phyloP scores from a whole-genome alignment of 2,329 filamentous ascomycete genomes.

The Sporothrix humicola region DNA sequence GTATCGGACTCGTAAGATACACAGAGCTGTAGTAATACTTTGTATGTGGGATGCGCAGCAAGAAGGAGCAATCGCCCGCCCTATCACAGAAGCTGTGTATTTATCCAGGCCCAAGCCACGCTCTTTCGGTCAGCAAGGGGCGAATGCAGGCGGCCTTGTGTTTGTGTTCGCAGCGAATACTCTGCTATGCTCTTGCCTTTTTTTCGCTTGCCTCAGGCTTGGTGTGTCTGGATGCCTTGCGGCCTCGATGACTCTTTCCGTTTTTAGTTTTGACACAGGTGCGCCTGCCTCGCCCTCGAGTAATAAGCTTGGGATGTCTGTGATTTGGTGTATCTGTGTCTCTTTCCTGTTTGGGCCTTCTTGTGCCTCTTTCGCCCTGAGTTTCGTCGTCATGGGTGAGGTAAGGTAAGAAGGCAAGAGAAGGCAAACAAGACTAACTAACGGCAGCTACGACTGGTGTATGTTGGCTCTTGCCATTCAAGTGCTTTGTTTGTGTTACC shows the following conservation, averaged over 20 bases:
- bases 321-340: background rate
- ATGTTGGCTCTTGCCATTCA: background rate
- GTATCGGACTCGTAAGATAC: background rate
- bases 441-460: constrained; percentile 6
- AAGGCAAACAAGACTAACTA: background rate
- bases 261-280: background rate
- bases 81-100: constrained; percentile 7
- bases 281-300: background rate
- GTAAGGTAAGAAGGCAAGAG: background rate
- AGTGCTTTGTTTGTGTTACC: background rate
- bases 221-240: constrained; percentile 6
- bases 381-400: background rate
- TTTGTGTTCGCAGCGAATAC: background rate
- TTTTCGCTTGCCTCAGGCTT: background rate
- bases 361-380: background rate
- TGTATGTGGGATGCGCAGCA: constrained; percentile 3
- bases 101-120: constrained; percentile 14
- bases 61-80: background rate
- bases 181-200: too few relatives aligned
- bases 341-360: constrained; percentile 3
- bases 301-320: background rate
- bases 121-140: constrained; percentile 5
- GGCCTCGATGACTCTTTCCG: constrained; percentile 17
- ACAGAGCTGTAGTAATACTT: too few relatives aligned
- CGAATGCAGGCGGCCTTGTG: background rate